phyloP scores from a whole-genome alignment of 2,329 filamentous ascomycete species.

The Lachnellula cervina region DNA sequence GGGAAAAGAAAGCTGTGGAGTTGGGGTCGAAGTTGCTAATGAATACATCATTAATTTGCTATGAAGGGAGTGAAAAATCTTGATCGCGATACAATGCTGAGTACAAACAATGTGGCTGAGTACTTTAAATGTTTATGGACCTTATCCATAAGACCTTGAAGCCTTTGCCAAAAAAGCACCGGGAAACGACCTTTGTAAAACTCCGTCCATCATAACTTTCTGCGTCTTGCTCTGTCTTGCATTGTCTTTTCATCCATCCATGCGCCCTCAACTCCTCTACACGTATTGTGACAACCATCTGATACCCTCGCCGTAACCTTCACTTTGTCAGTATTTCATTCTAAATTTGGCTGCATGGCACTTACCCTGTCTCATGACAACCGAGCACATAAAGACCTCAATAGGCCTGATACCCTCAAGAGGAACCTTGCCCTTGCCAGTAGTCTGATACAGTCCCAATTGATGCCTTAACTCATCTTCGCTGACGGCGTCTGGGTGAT shows the following conservation, averaged over 20 bases:
- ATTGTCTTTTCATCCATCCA: background rate
- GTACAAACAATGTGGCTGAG: constrained; percentile 26
- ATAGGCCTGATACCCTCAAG: constrained; percentile 90
- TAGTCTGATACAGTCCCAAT: constrained; percentile 92
- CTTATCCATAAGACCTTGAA: constrained; percentile 18
- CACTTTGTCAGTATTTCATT: constrained; percentile 12
- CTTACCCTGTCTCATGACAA: constrained; percentile 91
- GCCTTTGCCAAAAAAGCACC: constrained; percentile 19
- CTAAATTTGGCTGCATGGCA: constrained; percentile 13
- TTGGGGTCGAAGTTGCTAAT: background rate
- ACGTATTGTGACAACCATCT: constrained; percentile 92
- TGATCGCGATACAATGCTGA: constrained; percentile 30
- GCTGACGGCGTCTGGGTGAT: constrained; percentile 90
- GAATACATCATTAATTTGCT: background rate
- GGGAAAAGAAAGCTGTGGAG: background rate
- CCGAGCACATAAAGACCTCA: constrained; percentile 98
- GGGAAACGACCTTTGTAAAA: constrained; percentile 29
- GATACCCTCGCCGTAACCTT: constrained; percentile 82
- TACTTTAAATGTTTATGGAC: constrained; percentile 18
- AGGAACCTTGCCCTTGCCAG: constrained; percentile 90
- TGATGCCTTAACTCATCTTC: constrained; percentile 93
- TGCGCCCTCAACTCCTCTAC: constrained; percentile 41
- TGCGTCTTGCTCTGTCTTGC: constrained; percentile 16
- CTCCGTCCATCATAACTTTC: constrained; percentile 30
- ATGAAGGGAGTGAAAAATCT: constrained; percentile 18